These are phyloP conservation scores for Xylaria arbuscula DNA, from an alignment of 2,329 filamentous ascomycete genomes.

Conservation along the genomic window DNA sequence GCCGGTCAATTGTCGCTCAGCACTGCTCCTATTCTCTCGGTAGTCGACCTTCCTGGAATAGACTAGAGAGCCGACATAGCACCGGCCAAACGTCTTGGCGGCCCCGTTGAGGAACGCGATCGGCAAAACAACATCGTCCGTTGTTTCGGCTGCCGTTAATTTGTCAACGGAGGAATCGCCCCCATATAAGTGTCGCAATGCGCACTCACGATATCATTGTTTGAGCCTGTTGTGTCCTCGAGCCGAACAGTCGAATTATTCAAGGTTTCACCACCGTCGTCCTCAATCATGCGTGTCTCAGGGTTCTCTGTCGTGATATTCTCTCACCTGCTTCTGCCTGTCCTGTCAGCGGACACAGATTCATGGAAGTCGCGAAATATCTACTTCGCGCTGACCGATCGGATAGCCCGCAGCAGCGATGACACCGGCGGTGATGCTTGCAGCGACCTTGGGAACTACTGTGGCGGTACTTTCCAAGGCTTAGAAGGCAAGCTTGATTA, in stretches of 20 bases:
- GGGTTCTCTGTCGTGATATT: slow-evolving; percentile 32
- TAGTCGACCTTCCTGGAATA: slow-evolving; percentile 11
- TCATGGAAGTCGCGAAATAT: slow-evolving; percentile 66
- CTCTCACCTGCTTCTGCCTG: slow-evolving; percentile 36
- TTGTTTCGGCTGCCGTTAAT: slow-evolving; percentile 5
- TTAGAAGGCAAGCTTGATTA: slow-evolving; percentile 70
- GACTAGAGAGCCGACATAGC: slow-evolving; percentile 22
- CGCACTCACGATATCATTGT: neutral
- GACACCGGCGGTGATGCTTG: slow-evolving; percentile 59
- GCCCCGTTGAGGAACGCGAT: slow-evolving; percentile 17
- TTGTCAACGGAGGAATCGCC: neutral
- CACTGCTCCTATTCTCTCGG: neutral
- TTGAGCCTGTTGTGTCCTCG: neutral
- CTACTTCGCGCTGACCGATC: slow-evolving; percentile 69
- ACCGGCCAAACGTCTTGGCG: slow-evolving; percentile 14
- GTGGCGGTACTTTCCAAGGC: slow-evolving; percentile 70
- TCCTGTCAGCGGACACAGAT: slow-evolving; percentile 50
- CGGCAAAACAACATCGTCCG: slow-evolving; percentile 11
- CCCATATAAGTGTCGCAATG: slow-evolving; percentile 16
- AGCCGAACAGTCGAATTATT: neutral
- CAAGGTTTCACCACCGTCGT: neutral
- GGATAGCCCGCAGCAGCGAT: slow-evolving; percentile 61
- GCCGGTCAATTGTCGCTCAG: neutral
- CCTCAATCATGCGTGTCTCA: slow-evolving; percentile 34
- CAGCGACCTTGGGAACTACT: slow-evolving; percentile 60